phyloP scores from a whole-genome alignment of 306 rosid genomes.

The Fragaria nilgerrensis region DNA sequence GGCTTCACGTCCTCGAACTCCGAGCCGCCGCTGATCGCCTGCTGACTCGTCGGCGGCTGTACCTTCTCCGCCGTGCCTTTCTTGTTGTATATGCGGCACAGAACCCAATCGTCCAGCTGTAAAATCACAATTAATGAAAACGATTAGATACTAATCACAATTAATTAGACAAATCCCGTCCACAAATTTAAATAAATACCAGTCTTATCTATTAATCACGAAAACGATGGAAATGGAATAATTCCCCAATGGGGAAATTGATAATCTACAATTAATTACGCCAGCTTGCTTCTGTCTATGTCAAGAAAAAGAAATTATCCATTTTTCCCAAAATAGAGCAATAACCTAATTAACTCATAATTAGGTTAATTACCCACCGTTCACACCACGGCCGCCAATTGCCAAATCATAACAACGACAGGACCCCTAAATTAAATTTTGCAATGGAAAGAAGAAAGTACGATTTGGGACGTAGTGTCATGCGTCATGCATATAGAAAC shows the following conservation, averaged over 20 bases:
- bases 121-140: constrained; percentile 35
- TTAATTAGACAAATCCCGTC: neutral
- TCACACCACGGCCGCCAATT: constrained; percentile 19
- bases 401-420: neutral
- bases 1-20: constrained; percentile 70
- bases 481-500: constrained; percentile 3
- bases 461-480: neutral
- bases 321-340: neutral
- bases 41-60: neutral
- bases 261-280: neutral
- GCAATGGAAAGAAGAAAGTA: constrained; percentile 2
- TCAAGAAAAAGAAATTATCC: neutral
- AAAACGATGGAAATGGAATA: constrained; percentile 24
- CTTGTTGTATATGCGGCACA: constrained; percentile 94
- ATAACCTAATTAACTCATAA: neutral
- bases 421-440: neutral
- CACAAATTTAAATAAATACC: neutral
- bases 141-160: neutral
- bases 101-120: constrained; percentile 97
- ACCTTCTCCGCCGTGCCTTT: constrained; percentile 61
- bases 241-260: constrained; percentile 23
- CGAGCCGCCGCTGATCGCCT: constrained; percentile 18
- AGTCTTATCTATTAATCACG: neutral
- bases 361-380: neutral
- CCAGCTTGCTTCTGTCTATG: neutral